phyloP scores from a whole-genome alignment of 441 rosid species.

The Pelargonium australe region DNA sequence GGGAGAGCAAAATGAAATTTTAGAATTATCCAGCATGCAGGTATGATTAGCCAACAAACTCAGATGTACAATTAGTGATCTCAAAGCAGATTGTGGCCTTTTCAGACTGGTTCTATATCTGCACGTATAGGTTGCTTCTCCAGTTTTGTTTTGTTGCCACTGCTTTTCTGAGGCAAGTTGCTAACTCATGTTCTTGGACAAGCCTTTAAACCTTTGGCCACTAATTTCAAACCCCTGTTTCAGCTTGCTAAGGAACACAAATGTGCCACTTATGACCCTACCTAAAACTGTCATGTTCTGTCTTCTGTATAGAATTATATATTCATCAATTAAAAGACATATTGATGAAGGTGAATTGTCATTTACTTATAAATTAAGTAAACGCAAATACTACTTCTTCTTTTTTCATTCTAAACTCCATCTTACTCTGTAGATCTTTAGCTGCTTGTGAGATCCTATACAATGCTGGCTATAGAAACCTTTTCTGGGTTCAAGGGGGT shows the following conservation, averaged over 20 bases:
- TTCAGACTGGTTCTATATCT: not conserved
- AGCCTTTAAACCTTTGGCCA: not conserved
- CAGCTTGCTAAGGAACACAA: not conserved
- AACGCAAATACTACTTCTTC: not conserved
- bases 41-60: not conserved
- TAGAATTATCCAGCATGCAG: not conserved
- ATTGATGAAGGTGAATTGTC: not conserved
- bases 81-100: not conserved
- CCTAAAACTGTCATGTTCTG: not conserved
- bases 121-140: not conserved
- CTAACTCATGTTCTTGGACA: not conserved
- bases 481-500: slow-evolving; percentile 93
- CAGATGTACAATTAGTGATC: not conserved
- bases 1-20: not conserved
- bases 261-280: not conserved
- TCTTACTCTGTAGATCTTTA: slow-evolving; percentile 53
- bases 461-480: slow-evolving; percentile 70
- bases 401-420: slow-evolving; percentile 16
- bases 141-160: not conserved
- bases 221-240: not conserved
- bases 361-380: not conserved
- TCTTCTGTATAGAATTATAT: not conserved
- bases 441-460: slow-evolving; percentile 80
- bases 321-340: not conserved
- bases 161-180: too few species aligned